Evolutionary conservation across 257 asterid genomes (phyloP).

Genomic region (Solanum etuberosum): DNA sequence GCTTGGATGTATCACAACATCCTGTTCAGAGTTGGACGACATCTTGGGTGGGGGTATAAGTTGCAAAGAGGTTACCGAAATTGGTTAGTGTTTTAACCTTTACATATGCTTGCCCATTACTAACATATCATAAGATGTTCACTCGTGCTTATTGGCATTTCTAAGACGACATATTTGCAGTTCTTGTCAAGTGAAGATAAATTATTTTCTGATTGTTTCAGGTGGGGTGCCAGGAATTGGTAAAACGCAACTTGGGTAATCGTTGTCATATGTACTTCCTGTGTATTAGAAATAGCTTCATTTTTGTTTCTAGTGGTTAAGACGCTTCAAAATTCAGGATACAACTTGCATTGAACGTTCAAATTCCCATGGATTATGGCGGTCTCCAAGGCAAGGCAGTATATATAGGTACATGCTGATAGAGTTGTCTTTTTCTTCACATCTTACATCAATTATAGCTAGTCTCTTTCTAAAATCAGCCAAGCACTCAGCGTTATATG

Average conservation of each 20-base stretch:
- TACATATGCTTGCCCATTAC: not conserved
- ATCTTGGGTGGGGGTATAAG: constrained; percentile 90
- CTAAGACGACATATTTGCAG: not conserved
- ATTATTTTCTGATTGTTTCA: constrained; percentile 18
- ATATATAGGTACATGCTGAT: constrained; percentile 50
- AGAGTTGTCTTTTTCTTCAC: not conserved
- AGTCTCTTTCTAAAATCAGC: not conserved
- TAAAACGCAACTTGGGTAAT: constrained; percentile 94
- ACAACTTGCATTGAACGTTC: constrained; percentile 87
- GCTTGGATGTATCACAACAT: constrained; percentile 56
- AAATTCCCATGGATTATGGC: constrained; percentile 78
- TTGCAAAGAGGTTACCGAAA: constrained; percentile 89
- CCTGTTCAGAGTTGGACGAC: constrained; percentile 72
- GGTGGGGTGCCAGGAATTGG: constrained; percentile 99
- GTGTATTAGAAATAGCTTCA: not conserved
- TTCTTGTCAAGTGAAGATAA: not conserved
- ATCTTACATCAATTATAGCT: not conserved
- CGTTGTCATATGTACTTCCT: not conserved
- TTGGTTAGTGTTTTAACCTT: constrained; percentile 39
- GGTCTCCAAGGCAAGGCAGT: constrained; percentile 92
- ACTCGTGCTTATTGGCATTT: not conserved
- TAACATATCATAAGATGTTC: not conserved
- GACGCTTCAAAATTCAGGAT: constrained; percentile 35
- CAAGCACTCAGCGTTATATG: not conserved
- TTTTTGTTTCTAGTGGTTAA: not conserved